These are phyloP conservation scores for Phytophthora crassamura DNA, from an alignment of 352 stramenopile genomes.

Conservation along the genomic window DNA sequence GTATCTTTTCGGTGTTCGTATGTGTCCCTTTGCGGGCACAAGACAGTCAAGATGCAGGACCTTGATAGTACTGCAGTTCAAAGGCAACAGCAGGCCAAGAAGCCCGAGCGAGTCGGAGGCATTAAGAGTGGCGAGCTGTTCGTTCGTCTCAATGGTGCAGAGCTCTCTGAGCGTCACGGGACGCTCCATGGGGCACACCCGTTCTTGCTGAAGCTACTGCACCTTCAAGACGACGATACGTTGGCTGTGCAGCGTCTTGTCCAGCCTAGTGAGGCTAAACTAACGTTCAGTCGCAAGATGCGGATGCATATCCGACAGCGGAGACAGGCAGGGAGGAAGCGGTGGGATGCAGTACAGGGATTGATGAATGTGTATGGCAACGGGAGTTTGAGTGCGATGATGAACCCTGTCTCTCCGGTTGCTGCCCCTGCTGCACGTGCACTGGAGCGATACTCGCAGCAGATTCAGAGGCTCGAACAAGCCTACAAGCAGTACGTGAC, in stretches of 20 bases:
- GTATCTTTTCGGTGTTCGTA: conserved; percentile 26
- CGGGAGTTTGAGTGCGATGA: not conserved
- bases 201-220: conserved; percentile 40
- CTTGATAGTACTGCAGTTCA: not conserved
- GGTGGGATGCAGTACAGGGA: conserved; percentile 18
- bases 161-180: conserved; percentile 29
- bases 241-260: conserved; percentile 19
- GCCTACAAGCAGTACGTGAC: conserved; percentile 42
- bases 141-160: conserved; percentile 35
- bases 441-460: conserved; percentile 34
- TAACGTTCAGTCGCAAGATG: conserved; percentile 24
- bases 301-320: conserved; percentile 24
- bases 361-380: not conserved
- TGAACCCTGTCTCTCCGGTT: conserved; percentile 5
- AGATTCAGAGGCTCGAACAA: conserved; percentile 36
- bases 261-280: conserved; percentile 33
- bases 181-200: conserved; percentile 33
- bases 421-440: not conserved
- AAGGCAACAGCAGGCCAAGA: not conserved
- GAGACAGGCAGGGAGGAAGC: not conserved
- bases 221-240: conserved; percentile 18
- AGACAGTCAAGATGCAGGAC: not conserved
- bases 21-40: conserved; percentile 15
- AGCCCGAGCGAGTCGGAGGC: conserved; percentile 19
- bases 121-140: conserved; percentile 60